Conservation (phyloP, 148 eudicot genomes). For the Chenopodium album region DNA sequence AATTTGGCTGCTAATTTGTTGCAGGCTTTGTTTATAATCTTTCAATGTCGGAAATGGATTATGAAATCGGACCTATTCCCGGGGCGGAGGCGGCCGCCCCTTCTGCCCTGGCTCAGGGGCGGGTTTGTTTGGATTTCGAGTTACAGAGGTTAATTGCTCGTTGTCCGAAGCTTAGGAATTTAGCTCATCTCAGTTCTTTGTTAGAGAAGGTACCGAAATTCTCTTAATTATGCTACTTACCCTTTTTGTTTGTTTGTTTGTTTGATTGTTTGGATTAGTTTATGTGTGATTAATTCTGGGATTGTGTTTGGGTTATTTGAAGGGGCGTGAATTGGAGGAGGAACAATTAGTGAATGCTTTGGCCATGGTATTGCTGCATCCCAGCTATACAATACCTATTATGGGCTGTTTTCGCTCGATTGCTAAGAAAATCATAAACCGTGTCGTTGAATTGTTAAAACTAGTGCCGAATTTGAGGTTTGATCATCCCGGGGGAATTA, state of each 20-base stretch:
- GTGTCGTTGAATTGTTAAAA: conserved; percentile 46
- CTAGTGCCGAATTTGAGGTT: conserved; percentile 54
- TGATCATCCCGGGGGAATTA: conserved; percentile 25
- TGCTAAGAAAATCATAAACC: conserved; percentile 51
- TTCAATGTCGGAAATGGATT: too few species aligned
- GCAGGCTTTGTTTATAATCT: too few species aligned
- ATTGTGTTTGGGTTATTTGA: conserved; percentile 17
- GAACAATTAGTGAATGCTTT: conserved; percentile 60
- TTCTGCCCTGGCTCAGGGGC: too few species aligned
- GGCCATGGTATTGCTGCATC: conserved; percentile 62
- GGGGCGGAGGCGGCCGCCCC: too few species aligned
- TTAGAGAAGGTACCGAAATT: conserved; percentile 41
- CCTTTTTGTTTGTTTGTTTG: background rate
- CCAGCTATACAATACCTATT: conserved; percentile 71
- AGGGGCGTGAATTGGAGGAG: conserved; percentile 60
- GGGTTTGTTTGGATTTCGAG: conserved; percentile 39
- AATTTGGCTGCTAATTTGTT: too few species aligned
- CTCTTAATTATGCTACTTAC: too few species aligned
- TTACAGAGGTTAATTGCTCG: conserved; percentile 57
- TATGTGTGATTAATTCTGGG: conserved; percentile 14
- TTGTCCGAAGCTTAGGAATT: conserved; percentile 49
- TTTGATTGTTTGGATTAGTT: background rate
- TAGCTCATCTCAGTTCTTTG: conserved; percentile 32
- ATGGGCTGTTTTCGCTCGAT: conserved; percentile 81
- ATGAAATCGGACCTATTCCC: too few species aligned